Base-by-base conservation (phyloP, 805 yeast genomes). In the Starmerella roubikii region DNA sequence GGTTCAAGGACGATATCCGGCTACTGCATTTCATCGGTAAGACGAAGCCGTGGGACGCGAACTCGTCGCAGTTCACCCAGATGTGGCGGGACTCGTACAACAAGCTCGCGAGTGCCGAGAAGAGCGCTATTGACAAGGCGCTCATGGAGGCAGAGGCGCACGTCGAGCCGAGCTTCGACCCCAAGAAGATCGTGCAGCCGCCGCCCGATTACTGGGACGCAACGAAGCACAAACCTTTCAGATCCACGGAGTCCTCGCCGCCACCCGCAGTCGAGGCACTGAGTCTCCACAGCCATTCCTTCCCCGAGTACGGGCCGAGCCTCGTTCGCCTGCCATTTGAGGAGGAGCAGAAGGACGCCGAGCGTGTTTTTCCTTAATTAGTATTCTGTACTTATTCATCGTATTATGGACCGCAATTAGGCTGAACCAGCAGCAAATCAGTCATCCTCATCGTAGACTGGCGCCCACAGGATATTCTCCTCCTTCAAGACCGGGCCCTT, bases 1-100 rank as follows among this genome's bases (percentile, higher is more conserved):
- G 70, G 52, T 82, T 76, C 53, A 42, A 50, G 13, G 40, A 55
- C 12, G 58, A 66, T 19, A 59, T 72, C 19, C 62, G 60, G 34
- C 52, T 57, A 8, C 51, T 58, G 23, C 68, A 64, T 40, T 64
- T 63, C 39, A 54, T 60, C 22, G 68, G 68, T 21, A 15, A 51
- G 11, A 18, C 29, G 27, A 64, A 64, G 49, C 68, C 68, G 12
- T 64, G 68, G 68, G 36, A 36, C 15, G 22, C 23, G 10, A 11
- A 21, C 3, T 16, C 32, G 30, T 33, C 31, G 17, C 35, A 16
- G 18, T 7, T n/a, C 31, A 15, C 19, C 22, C 15, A 18, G 30
- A 12, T n/a, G 36, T 33, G 36, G 36, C 23, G 28, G 30, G 11
- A 22, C 6, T 28, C 16, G 7, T n/a, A 22, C 30, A n/a, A 26